Evolutionary conservation across 23 red algal genomes (phyloP).

Genomic region (Gracilaria vermiculophylla): DNA sequence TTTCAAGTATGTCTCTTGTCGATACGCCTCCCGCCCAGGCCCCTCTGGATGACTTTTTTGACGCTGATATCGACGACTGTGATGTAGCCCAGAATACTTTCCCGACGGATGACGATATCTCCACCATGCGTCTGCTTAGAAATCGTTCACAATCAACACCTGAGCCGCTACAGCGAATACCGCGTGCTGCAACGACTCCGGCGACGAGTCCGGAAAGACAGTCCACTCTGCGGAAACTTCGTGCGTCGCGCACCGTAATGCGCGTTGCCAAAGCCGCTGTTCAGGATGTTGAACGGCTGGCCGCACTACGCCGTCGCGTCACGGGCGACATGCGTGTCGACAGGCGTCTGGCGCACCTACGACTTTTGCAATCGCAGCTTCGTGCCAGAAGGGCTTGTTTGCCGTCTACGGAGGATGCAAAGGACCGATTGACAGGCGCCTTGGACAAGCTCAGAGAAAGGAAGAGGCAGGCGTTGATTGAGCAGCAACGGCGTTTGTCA

Average conservation of each 20-base stretch:
- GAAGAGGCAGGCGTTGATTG: conserved; percentile 25
- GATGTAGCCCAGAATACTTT: background rate
- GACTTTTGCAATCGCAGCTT: conserved; percentile 12
- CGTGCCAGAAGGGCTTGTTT: background rate
- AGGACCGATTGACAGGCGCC: background rate
- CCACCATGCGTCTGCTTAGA: background rate
- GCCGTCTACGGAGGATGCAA: background rate
- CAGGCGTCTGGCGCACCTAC: conserved; percentile 3
- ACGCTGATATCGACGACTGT: conserved; percentile 16
- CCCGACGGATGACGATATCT: conserved; percentile 16
- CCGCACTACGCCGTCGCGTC: background rate
- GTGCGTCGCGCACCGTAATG: background rate
- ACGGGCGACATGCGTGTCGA: background rate
- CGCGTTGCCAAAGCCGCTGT: conserved; percentile 8
- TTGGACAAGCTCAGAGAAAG: background rate
- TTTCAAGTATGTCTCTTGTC: background rate
- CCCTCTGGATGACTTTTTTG: conserved; percentile 11
- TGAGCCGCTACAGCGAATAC: background rate
- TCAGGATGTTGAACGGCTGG: background rate
- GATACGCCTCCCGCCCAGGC: background rate
- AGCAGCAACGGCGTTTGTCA: background rate
- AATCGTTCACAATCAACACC: background rate
- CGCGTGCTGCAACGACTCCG: background rate
- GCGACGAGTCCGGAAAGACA: background rate
- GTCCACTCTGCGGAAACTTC: background rate